These are phyloP conservation scores for Fusarium succisae DNA, from an alignment of 2,329 filamentous ascomycete species.

Conservation along the genomic window DNA sequence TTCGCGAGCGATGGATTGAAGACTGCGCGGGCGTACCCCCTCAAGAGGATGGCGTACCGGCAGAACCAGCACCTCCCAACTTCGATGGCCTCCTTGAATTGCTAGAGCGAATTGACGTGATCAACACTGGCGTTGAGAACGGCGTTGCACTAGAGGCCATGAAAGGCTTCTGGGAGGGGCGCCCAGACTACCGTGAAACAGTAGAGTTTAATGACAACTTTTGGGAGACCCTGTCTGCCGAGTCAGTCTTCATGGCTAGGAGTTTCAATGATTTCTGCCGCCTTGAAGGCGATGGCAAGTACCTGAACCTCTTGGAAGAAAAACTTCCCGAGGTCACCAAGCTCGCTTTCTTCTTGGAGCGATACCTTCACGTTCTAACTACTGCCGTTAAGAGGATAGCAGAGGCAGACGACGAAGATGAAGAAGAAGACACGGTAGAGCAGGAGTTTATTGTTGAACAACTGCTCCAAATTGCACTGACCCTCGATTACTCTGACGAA, in stretches of 20 bases:
- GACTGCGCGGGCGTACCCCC: conserved; percentile 80
- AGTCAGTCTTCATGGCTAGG: conserved; percentile 88
- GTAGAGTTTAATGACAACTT: conserved; percentile 77
- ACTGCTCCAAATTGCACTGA: conserved; percentile 88
- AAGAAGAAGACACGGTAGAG: conserved; percentile 86
- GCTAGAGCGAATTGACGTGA: conserved; percentile 90
- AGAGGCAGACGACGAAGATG: conserved; percentile 62
- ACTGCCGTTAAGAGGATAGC: conserved; percentile 69
- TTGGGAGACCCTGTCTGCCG: conserved; percentile 83
- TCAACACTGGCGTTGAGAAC: conserved; percentile 88
- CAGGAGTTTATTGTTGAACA: conserved; percentile 97
- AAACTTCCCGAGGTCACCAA: conserved; percentile 96
- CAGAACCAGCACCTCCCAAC: conserved; percentile 69
- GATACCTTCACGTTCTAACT: conserved; percentile 76
- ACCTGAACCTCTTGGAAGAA: conserved; percentile 82
- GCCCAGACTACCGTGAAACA: conserved; percentile 81
- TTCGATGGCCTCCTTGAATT: conserved; percentile 89
- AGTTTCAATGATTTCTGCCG: conserved; percentile 96
- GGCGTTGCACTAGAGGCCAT: conserved; percentile 94
- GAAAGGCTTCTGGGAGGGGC: conserved; percentile 94
- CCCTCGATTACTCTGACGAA: conserved; percentile 97
- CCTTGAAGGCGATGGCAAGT: conserved; percentile 75
- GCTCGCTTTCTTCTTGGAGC: conserved; percentile 85
- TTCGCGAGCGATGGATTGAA: conserved; percentile 97
- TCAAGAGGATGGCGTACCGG: conserved; percentile 65